phyloP scores from a whole-genome alignment of 257 asterid genomes.

The Sherardia arvensis region DNA sequence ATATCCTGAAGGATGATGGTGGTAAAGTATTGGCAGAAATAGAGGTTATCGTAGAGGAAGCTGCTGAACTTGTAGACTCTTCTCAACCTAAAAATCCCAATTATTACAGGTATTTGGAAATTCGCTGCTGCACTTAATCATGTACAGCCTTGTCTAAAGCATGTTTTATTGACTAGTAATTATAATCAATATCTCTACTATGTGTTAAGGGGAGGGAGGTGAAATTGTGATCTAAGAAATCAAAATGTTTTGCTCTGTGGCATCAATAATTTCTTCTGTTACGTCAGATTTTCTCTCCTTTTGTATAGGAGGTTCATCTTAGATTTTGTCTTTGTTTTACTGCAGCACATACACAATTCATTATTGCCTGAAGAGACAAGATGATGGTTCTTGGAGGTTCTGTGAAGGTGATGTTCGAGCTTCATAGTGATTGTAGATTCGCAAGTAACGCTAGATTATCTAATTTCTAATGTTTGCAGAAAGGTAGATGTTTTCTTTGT shows the following conservation, averaged over 20 bases:
- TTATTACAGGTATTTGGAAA: constrained; percentile 66
- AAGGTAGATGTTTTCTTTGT: constrained; percentile 7
- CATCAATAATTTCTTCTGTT: not conserved
- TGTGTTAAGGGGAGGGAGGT: not conserved
- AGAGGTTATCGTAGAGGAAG: constrained; percentile 88
- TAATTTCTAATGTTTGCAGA: constrained; percentile 3
- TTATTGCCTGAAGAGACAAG: constrained; percentile 71
- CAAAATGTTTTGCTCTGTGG: not conserved
- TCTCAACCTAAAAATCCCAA: constrained; percentile 77
- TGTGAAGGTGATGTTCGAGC: constrained; percentile 56
- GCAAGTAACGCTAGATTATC: constrained; percentile 7
- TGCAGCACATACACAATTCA: constrained; percentile 85
- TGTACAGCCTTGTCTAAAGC: not conserved
- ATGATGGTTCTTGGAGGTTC: constrained; percentile 86
- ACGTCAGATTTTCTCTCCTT: not conserved
- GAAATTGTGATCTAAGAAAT: not conserved
- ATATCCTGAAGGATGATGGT: constrained; percentile 49
- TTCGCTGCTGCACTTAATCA: not conserved
- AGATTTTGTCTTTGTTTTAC: constrained; percentile 7
- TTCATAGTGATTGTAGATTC: constrained; percentile 23
- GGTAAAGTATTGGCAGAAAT: constrained; percentile 87
- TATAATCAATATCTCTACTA: not conserved
- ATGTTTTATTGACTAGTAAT: not conserved
- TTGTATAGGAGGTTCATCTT: not conserved
- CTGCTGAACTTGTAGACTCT: constrained; percentile 95